These are phyloP conservation scores for Auricularia sp. DNA, from an alignment of 768 basidiomycete genomes.

Conservation along the genomic window DNA sequence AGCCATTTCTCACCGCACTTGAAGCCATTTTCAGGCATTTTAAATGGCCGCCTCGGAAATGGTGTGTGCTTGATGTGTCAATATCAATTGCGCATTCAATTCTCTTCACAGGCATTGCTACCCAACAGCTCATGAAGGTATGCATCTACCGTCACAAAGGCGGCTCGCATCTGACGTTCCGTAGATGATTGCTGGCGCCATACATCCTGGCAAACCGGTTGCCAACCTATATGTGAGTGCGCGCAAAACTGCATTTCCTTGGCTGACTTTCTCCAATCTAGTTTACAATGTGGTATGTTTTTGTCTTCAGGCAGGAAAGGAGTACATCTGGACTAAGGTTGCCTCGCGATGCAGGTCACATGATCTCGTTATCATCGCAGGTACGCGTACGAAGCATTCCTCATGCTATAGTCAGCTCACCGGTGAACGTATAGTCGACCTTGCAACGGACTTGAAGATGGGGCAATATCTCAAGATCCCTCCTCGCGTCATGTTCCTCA, in stretches of 20 bases:
- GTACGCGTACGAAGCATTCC: conserved; percentile 19
- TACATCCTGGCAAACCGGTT: conserved; percentile 54
- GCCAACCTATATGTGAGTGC: conserved; percentile 55
- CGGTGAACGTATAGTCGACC: conserved; percentile 33
- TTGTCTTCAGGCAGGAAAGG: too few species aligned
- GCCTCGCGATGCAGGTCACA: conserved; percentile 34
- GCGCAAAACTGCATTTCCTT: not conserved
- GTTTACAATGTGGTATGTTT: conserved; percentile 52
- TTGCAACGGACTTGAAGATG: conserved; percentile 30
- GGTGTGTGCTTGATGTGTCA: not conserved
- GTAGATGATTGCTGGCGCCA: conserved; percentile 54
- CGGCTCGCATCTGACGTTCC: too few species aligned
- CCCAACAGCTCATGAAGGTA: conserved; percentile 5
- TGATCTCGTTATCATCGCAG: conserved; percentile 32
- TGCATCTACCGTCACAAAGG: not conserved
- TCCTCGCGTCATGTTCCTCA: conserved; percentile 53
- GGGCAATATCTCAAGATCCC: conserved; percentile 54
- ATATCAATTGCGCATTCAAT: not conserved
- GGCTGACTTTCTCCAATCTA: conserved; percentile 12
- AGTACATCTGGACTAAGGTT: too few species aligned
- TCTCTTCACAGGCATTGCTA: conserved; percentile 1
- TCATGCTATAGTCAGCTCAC: too few species aligned
- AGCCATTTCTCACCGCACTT: not conserved
- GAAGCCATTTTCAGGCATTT: not conserved
- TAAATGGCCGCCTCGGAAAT: not conserved